Percentiles rank a stretch among this genome's conserved stretches.
These are phyloP conservation scores for Phyllosticta paracitricarpa DNA, from an alignment of 2,329 filamentous ascomycete genomes.

Conservation along the genomic window DNA sequence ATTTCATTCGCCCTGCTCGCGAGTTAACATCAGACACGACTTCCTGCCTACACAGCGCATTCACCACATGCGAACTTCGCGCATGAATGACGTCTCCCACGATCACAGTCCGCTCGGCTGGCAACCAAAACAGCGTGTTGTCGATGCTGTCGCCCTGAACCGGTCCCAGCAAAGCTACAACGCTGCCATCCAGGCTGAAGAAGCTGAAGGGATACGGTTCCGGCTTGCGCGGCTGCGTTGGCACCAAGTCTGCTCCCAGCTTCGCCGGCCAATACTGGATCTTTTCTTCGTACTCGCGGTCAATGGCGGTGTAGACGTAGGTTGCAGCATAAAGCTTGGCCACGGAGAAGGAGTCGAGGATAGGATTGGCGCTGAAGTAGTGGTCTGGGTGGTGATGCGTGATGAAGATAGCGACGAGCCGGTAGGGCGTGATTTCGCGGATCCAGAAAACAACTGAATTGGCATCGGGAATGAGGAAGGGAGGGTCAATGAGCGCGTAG, in stretches of 20 bases:
- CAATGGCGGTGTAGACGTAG: conserved; percentile 21
- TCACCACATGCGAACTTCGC: conserved; percentile 24
- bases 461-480: conserved; percentile 24
- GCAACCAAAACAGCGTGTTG: conserved; percentile 21
- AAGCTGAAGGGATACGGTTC: conserved; percentile 20
- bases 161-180: conserved; percentile 20
- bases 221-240: conserved; percentile 15
- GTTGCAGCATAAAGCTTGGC: conserved; percentile 17
- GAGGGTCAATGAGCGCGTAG: conserved; percentile 21
- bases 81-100: conserved; percentile 23
- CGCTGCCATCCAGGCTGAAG: conserved; percentile 20
- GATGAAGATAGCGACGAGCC: conserved; percentile 23
- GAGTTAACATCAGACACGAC: not conserved
- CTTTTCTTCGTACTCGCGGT: conserved; percentile 26
- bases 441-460: conserved; percentile 20
- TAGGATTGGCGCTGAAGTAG: conserved; percentile 18
- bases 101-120: conserved; percentile 18
- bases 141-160: conserved; percentile 23
- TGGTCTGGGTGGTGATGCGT: conserved; percentile 29
- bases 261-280: conserved; percentile 22
- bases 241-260: conserved; percentile 20
- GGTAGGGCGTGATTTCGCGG: conserved; percentile 15
- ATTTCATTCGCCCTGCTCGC: conserved; percentile 19
- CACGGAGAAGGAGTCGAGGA: conserved; percentile 20
- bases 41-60: not conserved